phyloP scores from a whole-genome alignment of 805 yeast species.

The Peterozyma xylosa region DNA sequence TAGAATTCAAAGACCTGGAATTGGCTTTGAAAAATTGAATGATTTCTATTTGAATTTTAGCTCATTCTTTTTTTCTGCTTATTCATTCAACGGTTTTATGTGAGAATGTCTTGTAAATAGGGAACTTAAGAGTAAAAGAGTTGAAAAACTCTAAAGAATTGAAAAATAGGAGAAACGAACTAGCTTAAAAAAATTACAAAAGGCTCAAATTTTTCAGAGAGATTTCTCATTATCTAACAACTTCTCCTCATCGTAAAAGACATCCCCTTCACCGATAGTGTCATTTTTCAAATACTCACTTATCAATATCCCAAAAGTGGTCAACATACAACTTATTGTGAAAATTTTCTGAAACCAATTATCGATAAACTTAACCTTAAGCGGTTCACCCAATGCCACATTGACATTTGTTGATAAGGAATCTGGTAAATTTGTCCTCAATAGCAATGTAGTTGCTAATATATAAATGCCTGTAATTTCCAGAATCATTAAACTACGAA shows the following conservation, averaged over 20 bases:
- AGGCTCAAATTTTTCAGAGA: neutral
- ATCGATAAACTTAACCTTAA: slow-evolving; percentile 39
- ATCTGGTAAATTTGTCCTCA: slow-evolving; percentile 40
- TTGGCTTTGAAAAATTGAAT: neutral
- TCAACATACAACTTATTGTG: slow-evolving; percentile 31
- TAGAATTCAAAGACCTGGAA: neutral
- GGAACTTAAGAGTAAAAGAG: too few relatives aligned
- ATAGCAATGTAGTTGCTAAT: slow-evolving; percentile 41
- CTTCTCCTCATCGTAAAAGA: slow-evolving; percentile 23
- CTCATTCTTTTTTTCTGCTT: too few relatives aligned
- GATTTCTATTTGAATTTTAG: neutral
- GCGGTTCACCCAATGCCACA: slow-evolving; percentile 19
- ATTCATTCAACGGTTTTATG: too few relatives aligned
- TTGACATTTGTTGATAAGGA: slow-evolving; percentile 33
- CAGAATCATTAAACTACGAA: slow-evolving; percentile 22
- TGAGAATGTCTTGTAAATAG: too few relatives aligned
- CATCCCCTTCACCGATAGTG: slow-evolving; percentile 11
- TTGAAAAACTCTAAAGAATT: too few relatives aligned
- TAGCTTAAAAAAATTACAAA: too few relatives aligned
- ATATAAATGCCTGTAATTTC: slow-evolving; percentile 44
- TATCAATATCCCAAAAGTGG: slow-evolving; percentile 20
- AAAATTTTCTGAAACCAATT: slow-evolving; percentile 46
- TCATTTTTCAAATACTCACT: slow-evolving; percentile 16
- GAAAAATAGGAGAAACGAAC: too few relatives aligned
- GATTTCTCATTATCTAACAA: slow-evolving; percentile 18